These are phyloP conservation scores for Aspergillus panamensis DNA, from an alignment of 495 filamentous ascomycete species.

Conservation along the genomic window DNA sequence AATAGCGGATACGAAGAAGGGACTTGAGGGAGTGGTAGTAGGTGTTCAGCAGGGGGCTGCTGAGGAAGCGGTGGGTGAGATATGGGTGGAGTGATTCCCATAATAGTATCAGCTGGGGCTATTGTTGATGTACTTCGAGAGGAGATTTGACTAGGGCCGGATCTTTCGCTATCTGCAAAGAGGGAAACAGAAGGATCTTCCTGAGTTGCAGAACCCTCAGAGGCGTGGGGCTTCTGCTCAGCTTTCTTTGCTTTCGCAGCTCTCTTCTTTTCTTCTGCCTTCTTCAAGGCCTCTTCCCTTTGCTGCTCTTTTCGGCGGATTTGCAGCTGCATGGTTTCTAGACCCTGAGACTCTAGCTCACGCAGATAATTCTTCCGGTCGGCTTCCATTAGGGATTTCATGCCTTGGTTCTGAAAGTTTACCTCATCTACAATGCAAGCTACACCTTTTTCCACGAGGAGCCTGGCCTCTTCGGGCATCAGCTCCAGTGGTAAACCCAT, in stretches of 20 bases:
- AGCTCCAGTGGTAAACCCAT: slow-evolving; percentile 83
- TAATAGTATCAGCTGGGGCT: slow-evolving; percentile 16
- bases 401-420: slow-evolving; percentile 57
- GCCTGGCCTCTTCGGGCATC: slow-evolving; percentile 81
- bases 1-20: slow-evolving; percentile 49
- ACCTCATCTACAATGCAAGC: slow-evolving; percentile 78
- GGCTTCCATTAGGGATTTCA: slow-evolving; percentile 54
- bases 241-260: slow-evolving; percentile 31
- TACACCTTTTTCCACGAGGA: slow-evolving; percentile 76
- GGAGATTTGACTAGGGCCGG: slow-evolving; percentile 25
- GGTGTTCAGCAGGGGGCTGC: slow-evolving; percentile 28
- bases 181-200: slow-evolving; percentile 35
- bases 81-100: slow-evolving; percentile 58
- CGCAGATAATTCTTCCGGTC: slow-evolving; percentile 49
- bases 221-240: slow-evolving; percentile 24
- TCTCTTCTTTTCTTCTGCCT: slow-evolving; percentile 40
- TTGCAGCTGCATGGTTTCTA: slow-evolving; percentile 40
- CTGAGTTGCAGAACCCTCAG: slow-evolving; percentile 24
- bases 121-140: slow-evolving; percentile 17
- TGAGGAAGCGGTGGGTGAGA: slow-evolving; percentile 51
- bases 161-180: slow-evolving; percentile 33
- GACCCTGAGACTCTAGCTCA: slow-evolving; percentile 45
- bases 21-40: slow-evolving; percentile 41
- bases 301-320: slow-evolving; percentile 39
- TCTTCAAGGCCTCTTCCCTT: slow-evolving; percentile 41